These are phyloP conservation scores for Albugo laibachii DNA, from an alignment of 352 stramenopile genomes.

Conservation along the genomic window DNA sequence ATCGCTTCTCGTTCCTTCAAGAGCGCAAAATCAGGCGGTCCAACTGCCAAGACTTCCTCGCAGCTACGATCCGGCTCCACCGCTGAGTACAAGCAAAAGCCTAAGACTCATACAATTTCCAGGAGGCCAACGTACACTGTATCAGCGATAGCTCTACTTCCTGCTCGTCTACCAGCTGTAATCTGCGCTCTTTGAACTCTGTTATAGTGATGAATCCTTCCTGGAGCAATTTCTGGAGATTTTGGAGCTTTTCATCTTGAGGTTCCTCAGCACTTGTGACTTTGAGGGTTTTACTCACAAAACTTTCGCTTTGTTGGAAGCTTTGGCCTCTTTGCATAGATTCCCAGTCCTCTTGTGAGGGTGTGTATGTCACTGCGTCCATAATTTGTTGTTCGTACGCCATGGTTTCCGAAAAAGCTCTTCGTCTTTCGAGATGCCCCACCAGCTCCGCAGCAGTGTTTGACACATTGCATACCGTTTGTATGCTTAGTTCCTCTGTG, in stretches of 20 bases:
- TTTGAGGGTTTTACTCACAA: no score
- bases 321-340: no score
- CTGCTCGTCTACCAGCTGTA: conserved; percentile 35
- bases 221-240: conserved; percentile 49
- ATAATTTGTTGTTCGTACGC: no score
- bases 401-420: no score
- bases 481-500: no score
- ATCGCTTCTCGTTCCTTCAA: conserved; percentile 47
- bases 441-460: no score
- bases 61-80: conserved; percentile 1
- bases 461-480: no score
- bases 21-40: conserved; percentile 35
- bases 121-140: conserved; percentile 19
- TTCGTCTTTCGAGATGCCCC: no score
- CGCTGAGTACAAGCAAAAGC: no score
- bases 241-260: conserved; percentile 38
- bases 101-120: background rate
- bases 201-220: conserved; percentile 70
- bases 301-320: no score
- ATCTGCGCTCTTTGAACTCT: conserved; percentile 34
- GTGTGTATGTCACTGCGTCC: no score
- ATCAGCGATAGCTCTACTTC: conserved; percentile 13
- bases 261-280: conserved; percentile 9
- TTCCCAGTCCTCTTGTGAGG: no score
- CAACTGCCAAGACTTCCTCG: conserved; percentile 34